Conservation (phyloP, 2,329 filamentous ascomycete genomes). For the Apiospora aurea region DNA sequence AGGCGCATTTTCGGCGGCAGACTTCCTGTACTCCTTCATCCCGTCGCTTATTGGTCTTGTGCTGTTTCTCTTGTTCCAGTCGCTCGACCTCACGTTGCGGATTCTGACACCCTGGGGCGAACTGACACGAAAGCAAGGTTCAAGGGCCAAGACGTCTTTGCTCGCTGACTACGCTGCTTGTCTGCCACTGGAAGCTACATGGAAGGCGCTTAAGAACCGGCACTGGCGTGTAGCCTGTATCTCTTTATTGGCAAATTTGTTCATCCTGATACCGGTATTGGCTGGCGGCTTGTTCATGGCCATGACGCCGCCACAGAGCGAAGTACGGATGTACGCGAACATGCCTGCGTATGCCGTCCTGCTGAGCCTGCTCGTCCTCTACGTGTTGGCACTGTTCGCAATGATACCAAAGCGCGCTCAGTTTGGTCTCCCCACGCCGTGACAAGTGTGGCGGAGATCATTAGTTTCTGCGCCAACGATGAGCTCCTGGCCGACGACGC, state of each 20-base stretch:
- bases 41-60: constrained; percentile 72
- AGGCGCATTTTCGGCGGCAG: constrained; percentile 80
- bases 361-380: constrained; percentile 76
- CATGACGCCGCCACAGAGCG: constrained; percentile 60
- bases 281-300: constrained; percentile 78
- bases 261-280: constrained; percentile 70
- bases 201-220: constrained; percentile 63
- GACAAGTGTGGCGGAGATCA: constrained; percentile 75
- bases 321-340: constrained; percentile 74
- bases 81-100: constrained; percentile 70
- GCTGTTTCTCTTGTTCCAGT: constrained; percentile 71
- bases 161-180: constrained; percentile 75
- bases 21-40: constrained; percentile 85
- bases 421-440: constrained; percentile 75
- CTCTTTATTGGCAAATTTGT: constrained; percentile 65
- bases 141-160: constrained; percentile 67
- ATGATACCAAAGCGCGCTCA: constrained; percentile 67
- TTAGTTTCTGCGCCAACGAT: constrained; percentile 78
- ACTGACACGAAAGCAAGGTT: constrained; percentile 63
- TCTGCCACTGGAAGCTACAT: constrained; percentile 65
- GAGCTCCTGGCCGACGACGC: constrained; percentile 75
- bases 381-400: constrained; percentile 67
- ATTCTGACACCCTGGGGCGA: constrained; percentile 74
- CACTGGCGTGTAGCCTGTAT: constrained; percentile 72
- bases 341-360: constrained; percentile 76